These are phyloP conservation scores for Peziza echinospora DNA, from an alignment of 495 filamentous ascomycete genomes.

Conservation along the genomic window DNA sequence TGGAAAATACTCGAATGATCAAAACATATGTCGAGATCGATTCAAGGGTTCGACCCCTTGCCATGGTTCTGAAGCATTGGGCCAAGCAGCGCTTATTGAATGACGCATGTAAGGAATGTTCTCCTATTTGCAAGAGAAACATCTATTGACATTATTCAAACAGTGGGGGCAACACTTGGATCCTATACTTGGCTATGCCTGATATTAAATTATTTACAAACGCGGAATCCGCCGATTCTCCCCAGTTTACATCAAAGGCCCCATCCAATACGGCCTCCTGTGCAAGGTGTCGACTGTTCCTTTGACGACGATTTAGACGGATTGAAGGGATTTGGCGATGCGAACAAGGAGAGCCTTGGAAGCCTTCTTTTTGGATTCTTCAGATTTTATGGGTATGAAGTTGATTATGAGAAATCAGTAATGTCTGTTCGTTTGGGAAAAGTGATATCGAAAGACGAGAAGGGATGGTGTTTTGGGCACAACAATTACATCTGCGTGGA, in stretches of 20 bases:
- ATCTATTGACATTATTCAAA: conserved; percentile 22
- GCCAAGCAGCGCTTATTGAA: conserved; percentile 80
- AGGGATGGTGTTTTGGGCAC: conserved; percentile 58
- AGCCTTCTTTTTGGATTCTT: conserved; percentile 84
- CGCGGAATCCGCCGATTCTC: conserved; percentile 65
- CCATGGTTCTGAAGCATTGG: conserved; percentile 96
- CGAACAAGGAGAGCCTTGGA: conserved; percentile 66
- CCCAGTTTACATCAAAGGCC: conserved; percentile 66
- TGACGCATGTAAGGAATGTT: conserved; percentile 56
- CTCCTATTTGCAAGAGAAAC: not conserved
- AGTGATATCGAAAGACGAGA: conserved; percentile 63
- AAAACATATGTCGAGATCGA: conserved; percentile 92
- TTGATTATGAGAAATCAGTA: conserved; percentile 67
- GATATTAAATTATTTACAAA: conserved; percentile 91
- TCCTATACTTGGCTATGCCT: conserved; percentile 99
- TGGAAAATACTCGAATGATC: conserved; percentile 96
- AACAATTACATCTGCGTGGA: conserved; percentile 75
- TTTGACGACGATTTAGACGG: conserved; percentile 71
- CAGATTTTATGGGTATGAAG: conserved; percentile 76
- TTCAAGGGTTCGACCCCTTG: conserved; percentile 67
- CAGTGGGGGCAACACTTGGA: conserved; percentile 74
- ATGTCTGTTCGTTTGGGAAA: conserved; percentile 74
- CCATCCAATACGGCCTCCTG: conserved; percentile 34
- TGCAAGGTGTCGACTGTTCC: conserved; percentile 40
- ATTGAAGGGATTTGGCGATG: conserved; percentile 47